phyloP scores from a whole-genome alignment of 2,329 filamentous ascomycete genomes.

The Fusarium sp. region DNA sequence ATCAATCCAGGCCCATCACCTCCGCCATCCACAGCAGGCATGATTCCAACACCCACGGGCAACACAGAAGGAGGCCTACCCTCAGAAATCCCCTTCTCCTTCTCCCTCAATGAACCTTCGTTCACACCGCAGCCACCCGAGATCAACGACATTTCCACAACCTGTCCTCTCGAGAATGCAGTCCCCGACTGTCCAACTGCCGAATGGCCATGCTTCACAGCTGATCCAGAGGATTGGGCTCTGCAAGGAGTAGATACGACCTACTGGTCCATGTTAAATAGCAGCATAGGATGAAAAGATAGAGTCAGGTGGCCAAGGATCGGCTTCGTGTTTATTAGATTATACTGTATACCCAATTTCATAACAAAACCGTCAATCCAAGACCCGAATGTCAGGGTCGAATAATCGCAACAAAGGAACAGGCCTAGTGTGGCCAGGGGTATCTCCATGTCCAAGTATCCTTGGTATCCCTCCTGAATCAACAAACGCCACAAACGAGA shows the following conservation, averaged over 20 bases:
- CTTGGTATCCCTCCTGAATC: constrained; percentile 21
- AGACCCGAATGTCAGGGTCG: constrained; percentile 20
- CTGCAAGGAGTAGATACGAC: constrained; percentile 55
- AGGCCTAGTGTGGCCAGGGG: constrained; percentile 41
- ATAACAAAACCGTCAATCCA: constrained; percentile 11
- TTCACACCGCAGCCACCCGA: neutral
- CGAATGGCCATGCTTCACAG: constrained; percentile 43
- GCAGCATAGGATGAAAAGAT: constrained; percentile 20
- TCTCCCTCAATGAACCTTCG: neutral
- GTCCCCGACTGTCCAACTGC: constrained; percentile 22
- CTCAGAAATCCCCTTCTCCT: constrained; percentile 19
- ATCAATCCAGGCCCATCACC: constrained; percentile 47
- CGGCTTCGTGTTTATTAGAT: constrained; percentile 13
- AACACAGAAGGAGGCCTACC: constrained; percentile 9
- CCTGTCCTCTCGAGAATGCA: constrained; percentile 10
- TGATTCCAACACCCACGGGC: constrained; percentile 21
- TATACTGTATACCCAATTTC: constrained; percentile 34
- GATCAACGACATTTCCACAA: constrained; percentile 5
- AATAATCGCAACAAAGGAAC: constrained; percentile 30
- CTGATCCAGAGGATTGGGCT: constrained; percentile 53
- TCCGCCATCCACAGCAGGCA: constrained; percentile 17
- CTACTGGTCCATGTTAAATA: constrained; percentile 50
- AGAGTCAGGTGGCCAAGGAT: neutral
- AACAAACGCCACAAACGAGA: constrained; percentile 42
- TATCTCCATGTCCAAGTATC: constrained; percentile 41